Evolutionary conservation across 1,284 basidiomycete genomes (phyloP), one percentile per base, ranked within the genome.

Genomic region (Apiotrichum domesticum): DNA sequence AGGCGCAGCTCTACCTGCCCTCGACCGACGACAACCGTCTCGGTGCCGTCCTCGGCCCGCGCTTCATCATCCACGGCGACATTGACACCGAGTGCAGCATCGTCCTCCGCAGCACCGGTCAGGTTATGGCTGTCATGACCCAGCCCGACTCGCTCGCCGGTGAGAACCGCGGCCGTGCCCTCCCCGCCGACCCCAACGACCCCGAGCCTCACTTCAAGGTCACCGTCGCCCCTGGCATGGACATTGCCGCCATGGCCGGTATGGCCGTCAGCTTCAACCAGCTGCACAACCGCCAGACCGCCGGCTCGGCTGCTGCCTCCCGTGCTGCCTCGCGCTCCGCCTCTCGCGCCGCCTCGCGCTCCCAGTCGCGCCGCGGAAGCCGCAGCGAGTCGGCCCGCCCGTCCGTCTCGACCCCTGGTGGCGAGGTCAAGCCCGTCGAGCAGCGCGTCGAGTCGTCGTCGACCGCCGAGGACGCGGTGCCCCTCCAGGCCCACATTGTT

Each of bases 221-320:
- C 6, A 74, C 68, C 1, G 67, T 77, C 35, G 77, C 77, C 4
- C 73, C 76, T 1, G 75, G 75, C n/a, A 75, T 79, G 7, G 78
- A 79, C 58, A 64, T 76, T 9, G 68, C 75, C 4, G 63, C 78
- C 32, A 71, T 79, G 35, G 69, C 76, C 9, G 78, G 76, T 7
- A 66, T 78, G 33, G 75, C 75, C 58, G 72, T 78, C 44, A 74
- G 75, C 55, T 72, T 77, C 54, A 74, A 78, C 59, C 75, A 78
- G 63, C 63, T 63, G 11, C 63, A 68, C 61, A 69, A 72, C 59
- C 41, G 41, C 41, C n/a, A 9, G 41, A 9, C n/a, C n/a, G 41
- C 41, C 41, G 41, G 41, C n/a, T 42, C 41, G 11, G 13, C 10
- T 7, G 41, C 41, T 2, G 13, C 6, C 41, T 42, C 41, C 13